phyloP scores from a whole-genome alignment of 225 moss, liverwort and hornwort species.

The Straminergon stramineum region DNA sequence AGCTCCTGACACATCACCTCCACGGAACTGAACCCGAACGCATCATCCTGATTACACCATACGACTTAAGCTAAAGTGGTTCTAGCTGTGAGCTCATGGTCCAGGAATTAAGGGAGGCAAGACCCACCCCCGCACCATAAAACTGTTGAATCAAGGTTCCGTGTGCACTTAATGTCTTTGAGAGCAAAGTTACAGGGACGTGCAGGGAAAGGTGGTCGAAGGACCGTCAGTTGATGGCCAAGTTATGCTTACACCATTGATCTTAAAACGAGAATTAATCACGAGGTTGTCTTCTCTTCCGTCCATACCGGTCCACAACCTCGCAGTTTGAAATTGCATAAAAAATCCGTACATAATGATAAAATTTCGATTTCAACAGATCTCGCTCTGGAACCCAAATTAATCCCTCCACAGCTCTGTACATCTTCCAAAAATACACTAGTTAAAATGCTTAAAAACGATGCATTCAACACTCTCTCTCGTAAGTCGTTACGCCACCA shows the following conservation, averaged over 20 bases:
- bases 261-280: neutral
- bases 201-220: neutral
- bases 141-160: neutral
- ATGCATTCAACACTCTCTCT: neutral
- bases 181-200: neutral
- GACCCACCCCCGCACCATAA: no score
- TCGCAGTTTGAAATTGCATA: neutral
- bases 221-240: neutral
- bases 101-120: neutral
- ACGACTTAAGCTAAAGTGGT: neutral
- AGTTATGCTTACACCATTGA: neutral
- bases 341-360: neutral
- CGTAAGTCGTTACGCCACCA: neutral
- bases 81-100: neutral
- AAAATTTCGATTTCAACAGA: neutral
- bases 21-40: neutral
- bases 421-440: neutral
- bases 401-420: neutral
- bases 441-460: neutral
- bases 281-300: neutral
- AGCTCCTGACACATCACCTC: neutral
- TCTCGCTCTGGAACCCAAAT: neutral
- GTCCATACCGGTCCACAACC: neutral
- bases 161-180: neutral
- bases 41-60: neutral